These are phyloP conservation scores for Agaricus sinodeliciosus DNA, from an alignment of 768 basidiomycete species.

Conservation along the genomic window DNA sequence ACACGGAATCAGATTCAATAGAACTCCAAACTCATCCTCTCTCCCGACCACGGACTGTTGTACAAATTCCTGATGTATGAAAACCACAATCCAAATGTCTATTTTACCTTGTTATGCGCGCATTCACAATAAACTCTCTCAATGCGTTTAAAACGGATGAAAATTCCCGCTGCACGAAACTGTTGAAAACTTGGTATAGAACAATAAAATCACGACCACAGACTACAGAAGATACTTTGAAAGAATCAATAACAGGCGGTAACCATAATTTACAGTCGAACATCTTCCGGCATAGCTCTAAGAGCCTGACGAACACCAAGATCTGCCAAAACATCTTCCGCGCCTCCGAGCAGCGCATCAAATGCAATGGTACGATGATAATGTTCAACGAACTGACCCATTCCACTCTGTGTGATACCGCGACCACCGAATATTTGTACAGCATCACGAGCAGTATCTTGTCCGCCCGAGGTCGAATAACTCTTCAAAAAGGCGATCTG, in stretches of 20 bases:
- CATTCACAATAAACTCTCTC: too few species aligned
- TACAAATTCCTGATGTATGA: too few species aligned
- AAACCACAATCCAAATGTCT: too few species aligned
- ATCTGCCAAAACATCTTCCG: conserved; percentile 64
- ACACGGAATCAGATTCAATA: neutral
- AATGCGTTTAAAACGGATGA: too few species aligned
- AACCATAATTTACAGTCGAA: conserved; percentile 37
- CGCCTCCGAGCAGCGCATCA: conserved; percentile 65
- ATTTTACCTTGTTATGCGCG: too few species aligned
- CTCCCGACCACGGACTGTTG: neutral
- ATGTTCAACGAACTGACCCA: conserved; percentile 74
- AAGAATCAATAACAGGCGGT: too few species aligned
- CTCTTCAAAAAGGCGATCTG: conserved; percentile 74
- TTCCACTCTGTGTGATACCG: conserved; percentile 77
- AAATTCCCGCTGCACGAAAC: too few species aligned
- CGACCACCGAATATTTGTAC: conserved; percentile 78
- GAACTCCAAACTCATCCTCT: neutral
- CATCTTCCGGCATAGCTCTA: conserved; percentile 60
- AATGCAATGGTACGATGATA: conserved; percentile 64
- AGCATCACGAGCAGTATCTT: conserved; percentile 56
- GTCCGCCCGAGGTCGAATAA: conserved; percentile 52
- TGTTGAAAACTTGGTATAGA: too few species aligned
- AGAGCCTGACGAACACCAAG: conserved; percentile 73
- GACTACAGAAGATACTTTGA: too few species aligned
- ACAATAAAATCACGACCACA: too few species aligned